Evolutionary conservation across 768 basidiomycete genomes (phyloP).

Genomic region (Leccinum rimulosum): DNA sequence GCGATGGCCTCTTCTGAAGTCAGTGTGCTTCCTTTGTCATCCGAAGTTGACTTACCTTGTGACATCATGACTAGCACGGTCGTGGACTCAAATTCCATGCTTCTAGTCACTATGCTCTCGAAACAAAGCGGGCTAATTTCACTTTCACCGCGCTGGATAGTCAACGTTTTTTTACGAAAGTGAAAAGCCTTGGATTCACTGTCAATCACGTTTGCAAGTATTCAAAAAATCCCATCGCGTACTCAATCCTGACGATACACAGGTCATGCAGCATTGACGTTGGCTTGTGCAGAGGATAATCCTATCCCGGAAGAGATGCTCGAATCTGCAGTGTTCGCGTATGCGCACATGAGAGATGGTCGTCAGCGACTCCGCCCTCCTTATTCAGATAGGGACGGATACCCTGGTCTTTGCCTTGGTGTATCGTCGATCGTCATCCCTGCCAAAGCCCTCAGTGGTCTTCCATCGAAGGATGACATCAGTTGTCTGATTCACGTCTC

Average conservation of each 20-base stretch:
- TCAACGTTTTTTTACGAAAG: background rate
- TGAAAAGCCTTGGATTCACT: background rate
- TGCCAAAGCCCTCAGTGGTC: background rate
- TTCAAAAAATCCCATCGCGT: background rate
- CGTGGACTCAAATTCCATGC: background rate
- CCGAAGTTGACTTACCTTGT: background rate
- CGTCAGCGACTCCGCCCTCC: slow-evolving; percentile 1
- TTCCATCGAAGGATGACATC: background rate
- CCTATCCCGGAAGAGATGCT: slow-evolving; percentile 3
- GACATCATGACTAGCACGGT: background rate
- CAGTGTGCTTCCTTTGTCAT: background rate
- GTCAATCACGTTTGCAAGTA: background rate
- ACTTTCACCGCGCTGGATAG: background rate
- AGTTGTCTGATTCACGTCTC: background rate
- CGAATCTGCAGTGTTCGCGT: background rate
- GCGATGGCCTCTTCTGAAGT: background rate
- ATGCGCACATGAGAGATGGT: background rate
- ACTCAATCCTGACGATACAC: background rate
- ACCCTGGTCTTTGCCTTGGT: slow-evolving; percentile 2
- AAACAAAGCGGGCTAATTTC: background rate
- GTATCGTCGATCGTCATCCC: background rate
- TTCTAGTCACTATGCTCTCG: background rate
- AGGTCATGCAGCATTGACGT: background rate
- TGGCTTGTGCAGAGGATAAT: background rate
- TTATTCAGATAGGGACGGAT: background rate